These are phyloP conservation scores for Chlorella sp. DNA, from an alignment of 139 green algal species.

Conservation along the genomic window DNA sequence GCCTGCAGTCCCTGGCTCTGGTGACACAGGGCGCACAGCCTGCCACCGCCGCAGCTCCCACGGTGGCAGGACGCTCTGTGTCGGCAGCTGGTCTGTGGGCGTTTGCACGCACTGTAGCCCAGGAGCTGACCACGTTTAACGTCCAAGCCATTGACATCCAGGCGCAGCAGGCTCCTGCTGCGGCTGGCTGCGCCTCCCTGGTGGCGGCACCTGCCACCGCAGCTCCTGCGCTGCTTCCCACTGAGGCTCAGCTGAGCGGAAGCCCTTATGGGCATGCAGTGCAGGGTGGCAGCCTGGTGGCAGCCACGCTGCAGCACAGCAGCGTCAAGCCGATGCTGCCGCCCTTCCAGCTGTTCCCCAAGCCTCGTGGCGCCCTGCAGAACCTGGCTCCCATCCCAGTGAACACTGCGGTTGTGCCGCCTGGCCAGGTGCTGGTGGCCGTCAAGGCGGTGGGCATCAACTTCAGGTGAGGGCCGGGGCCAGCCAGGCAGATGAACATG, in stretches of 20 bases:
- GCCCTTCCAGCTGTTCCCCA: conserved; percentile 46
- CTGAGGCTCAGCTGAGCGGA: background rate
- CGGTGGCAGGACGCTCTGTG: background rate
- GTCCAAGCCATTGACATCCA: conserved; percentile 29
- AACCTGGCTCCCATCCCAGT: conserved; percentile 55
- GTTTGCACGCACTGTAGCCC: conserved; percentile 30
- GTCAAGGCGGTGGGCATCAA: conserved; percentile 68
- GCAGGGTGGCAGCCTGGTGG: conserved; percentile 6
- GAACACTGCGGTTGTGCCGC: background rate
- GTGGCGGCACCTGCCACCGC: background rate
- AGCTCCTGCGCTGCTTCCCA: background rate
- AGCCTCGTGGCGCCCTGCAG: conserved; percentile 64
- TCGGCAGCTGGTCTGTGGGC: conserved; percentile 32
- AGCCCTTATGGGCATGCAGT: conserved; percentile 22
- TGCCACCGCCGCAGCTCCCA: background rate
- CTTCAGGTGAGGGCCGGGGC: conserved; percentile 37
- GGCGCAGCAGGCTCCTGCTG: background rate
- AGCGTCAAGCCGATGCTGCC: conserved; percentile 6
- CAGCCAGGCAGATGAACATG: background rate
- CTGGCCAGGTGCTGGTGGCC: conserved; percentile 47
- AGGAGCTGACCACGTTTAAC: conserved; percentile 5
- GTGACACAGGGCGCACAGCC: conserved; percentile 3
- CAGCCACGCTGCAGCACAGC: conserved; percentile 19
- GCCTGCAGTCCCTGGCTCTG: background rate
- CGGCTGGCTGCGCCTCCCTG: background rate